A percentile compares a stretch with the other conserved stretches of the same genome.
Conservation (phyloP, 208 protist species). For the Trypanosomatidae sp. region DNA sequence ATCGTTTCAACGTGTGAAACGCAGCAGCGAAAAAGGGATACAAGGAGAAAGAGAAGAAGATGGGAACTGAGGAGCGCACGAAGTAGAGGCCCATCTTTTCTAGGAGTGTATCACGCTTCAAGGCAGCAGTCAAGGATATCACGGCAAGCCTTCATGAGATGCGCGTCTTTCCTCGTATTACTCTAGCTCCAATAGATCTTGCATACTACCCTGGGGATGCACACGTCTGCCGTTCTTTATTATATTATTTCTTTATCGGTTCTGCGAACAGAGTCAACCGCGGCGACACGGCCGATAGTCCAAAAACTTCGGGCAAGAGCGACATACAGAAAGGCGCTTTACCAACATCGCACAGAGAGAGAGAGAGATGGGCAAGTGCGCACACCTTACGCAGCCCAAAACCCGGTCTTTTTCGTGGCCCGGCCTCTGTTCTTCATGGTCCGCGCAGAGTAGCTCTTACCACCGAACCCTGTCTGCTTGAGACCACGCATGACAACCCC, state of each 20-base stretch:
- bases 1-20: not conserved
- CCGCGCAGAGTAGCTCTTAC: slow-evolving; percentile 76
- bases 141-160: not conserved
- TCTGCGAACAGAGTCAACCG: not conserved
- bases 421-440: slow-evolving; percentile 76
- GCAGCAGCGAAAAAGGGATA: not conserved
- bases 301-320: not conserved
- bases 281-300: not conserved
- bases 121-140: not conserved
- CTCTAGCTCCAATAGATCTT: not conserved
- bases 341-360: not conserved
- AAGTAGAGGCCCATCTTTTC: not conserved
- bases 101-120: not conserved
- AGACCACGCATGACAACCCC: slow-evolving; percentile 64
- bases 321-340: not conserved
- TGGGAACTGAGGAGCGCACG: not conserved
- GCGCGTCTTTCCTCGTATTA: no score
- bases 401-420: slow-evolving; percentile 81
- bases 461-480: slow-evolving; percentile 80
- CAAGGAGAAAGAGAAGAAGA: not conserved
- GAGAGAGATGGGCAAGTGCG: not conserved
- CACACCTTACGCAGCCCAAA: slow-evolving; percentile 72
- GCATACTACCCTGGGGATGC: not conserved
- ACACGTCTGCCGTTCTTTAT: not conserved
- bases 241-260: not conserved